A percentile compares a stretch with the other conserved stretches of the same genome.
phyloP scores from a whole-genome alignment of 1,284 basidiomycete species.

The Athelia sp. region DNA sequence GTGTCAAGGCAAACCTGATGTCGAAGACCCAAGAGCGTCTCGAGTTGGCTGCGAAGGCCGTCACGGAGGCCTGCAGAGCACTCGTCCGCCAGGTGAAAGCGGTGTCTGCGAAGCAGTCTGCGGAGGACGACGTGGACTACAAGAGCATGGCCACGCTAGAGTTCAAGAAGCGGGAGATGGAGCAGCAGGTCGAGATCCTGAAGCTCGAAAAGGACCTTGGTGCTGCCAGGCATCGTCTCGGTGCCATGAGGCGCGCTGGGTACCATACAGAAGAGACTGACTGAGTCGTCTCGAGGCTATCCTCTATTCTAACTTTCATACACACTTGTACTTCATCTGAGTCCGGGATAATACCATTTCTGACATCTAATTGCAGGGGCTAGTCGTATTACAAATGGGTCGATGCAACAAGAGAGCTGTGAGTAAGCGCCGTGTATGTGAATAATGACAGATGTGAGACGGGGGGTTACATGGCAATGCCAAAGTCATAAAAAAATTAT shows the following conservation, averaged over 20 bases:
- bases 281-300: constrained; percentile 26
- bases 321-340: not conserved
- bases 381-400: constrained; percentile 1
- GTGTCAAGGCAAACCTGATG: constrained; percentile 98
- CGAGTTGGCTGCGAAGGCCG: constrained; percentile 95
- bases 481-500: constrained; percentile 18
- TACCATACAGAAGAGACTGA: constrained; percentile 82
- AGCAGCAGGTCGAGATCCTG: constrained; percentile 97
- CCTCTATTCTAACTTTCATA: constrained; percentile 8
- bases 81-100: constrained; percentile 97
- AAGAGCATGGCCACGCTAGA: constrained; percentile 90
- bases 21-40: constrained; percentile 96
- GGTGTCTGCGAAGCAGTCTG: constrained; percentile 78
- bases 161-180: constrained; percentile 98
- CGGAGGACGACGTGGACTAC: constrained; percentile 86
- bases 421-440: not conserved
- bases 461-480: constrained; percentile 12
- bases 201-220: constrained; percentile 95
- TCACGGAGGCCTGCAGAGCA: constrained; percentile 97
- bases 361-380: not conserved
- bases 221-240: constrained; percentile 80
- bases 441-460: constrained; percentile 10
- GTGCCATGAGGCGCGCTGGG: constrained; percentile 87
- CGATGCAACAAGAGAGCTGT: not conserved
- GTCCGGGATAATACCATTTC: not conserved